Evolutionary conservation across 2,329 filamentous ascomycete genomes (phyloP).

Genomic region (Rutstroemia sp.): DNA sequence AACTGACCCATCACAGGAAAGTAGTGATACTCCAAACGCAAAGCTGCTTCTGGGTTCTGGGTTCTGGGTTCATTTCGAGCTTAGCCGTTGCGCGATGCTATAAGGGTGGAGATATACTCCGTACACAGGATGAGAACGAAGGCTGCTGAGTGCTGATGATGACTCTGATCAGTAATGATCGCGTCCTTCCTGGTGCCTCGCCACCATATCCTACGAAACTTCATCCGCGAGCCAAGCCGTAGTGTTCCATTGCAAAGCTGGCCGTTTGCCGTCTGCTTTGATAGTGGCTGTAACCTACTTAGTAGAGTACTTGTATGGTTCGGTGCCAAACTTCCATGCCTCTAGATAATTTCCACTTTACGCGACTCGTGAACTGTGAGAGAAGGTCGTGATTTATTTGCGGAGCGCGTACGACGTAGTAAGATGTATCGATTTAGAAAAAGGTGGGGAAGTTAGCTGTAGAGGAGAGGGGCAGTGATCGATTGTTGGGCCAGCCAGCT

Average conservation of each 20-base stretch:
- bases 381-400: neutral
- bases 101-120: neutral
- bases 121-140: neutral
- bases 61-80: neutral
- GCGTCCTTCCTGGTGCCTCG: neutral
- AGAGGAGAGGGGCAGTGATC: conserved; percentile 1
- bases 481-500: neutral
- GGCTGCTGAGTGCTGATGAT: neutral
- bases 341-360: conserved; percentile 4
- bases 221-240: neutral
- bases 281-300: neutral
- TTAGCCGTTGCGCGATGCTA: conserved; percentile 1
- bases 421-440: neutral
- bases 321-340: neutral
- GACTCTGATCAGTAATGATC: neutral
- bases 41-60: neutral
- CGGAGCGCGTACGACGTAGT: neutral
- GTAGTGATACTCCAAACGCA: neutral
- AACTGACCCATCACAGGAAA: neutral
- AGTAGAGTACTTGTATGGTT: neutral
- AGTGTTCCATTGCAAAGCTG: neutral
- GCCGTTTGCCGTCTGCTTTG: neutral
- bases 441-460: neutral
- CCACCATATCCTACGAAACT: neutral
- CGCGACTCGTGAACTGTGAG: neutral